These are phyloP conservation scores for Dioscorea zingiberensis DNA, from an alignment of 106 monocot species.

Conservation along the genomic window DNA sequence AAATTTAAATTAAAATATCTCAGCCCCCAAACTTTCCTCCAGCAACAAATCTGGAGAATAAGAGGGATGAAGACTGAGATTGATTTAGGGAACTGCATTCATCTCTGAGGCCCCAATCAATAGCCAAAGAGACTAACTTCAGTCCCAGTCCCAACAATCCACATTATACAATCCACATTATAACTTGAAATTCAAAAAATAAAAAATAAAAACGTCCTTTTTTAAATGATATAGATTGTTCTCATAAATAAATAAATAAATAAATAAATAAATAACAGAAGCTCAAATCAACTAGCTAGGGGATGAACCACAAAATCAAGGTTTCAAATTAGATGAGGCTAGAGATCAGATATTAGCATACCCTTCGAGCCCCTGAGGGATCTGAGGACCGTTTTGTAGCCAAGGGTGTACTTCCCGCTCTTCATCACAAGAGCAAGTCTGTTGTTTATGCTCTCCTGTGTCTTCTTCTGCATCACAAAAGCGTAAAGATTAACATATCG, in stretches of 20 bases:
- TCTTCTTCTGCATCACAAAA: constrained; percentile 46
- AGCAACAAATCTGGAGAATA: not conserved
- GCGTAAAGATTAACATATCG: not conserved
- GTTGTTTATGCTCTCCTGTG: constrained; percentile 54
- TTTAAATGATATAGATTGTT: too few species aligned
- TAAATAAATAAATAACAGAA: too few species aligned
- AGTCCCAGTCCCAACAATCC: not conserved
- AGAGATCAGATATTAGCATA: constrained; percentile 4
- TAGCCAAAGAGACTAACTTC: constrained; percentile 13
- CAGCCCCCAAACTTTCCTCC: not conserved
- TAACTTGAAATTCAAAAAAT: too few species aligned
- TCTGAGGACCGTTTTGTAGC: constrained; percentile 61
- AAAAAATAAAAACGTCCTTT: too few species aligned
- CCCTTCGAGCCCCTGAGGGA: constrained; percentile 45
- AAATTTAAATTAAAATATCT: too few species aligned
- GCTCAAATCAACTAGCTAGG: too few species aligned
- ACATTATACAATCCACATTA: too few species aligned
- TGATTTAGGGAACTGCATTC: constrained; percentile 24
- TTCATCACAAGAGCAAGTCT: constrained; percentile 68
- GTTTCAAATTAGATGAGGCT: too few species aligned
- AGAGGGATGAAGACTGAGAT: not conserved
- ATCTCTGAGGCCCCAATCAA: constrained; percentile 14
- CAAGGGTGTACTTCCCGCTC: constrained; percentile 66
- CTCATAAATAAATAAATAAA: too few species aligned
- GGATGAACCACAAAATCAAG: too few species aligned